phyloP scores from a whole-genome alignment of 1,284 basidiomycete genomes.

The Leccinum solheimii region DNA sequence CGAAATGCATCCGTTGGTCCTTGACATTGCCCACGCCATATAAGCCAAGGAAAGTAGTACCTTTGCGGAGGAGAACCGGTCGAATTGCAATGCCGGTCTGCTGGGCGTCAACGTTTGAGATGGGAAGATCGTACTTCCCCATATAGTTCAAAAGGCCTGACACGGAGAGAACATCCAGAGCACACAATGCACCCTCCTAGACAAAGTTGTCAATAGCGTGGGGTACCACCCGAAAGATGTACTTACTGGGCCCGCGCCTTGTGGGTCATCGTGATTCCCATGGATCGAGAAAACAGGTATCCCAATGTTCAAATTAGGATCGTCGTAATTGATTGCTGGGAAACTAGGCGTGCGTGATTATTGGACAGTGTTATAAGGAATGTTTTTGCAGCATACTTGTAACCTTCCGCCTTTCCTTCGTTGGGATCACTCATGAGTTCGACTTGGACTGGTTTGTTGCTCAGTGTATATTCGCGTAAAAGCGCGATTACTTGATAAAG shows the following conservation, averaged over 20 bases:
- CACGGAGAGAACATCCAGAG: constrained; percentile 92
- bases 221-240: not conserved
- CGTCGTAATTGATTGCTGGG: constrained; percentile 97
- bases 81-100: constrained; percentile 82
- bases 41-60: constrained; percentile 80
- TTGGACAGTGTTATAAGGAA: not conserved
- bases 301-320: constrained; percentile 91
- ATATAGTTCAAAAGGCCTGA: constrained; percentile 97
- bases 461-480: constrained; percentile 88
- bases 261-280: constrained; percentile 99
- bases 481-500: constrained; percentile 88
- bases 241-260: constrained; percentile 87
- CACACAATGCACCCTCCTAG: constrained; percentile 94
- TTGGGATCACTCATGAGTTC: constrained; percentile 92
- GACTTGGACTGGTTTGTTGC: constrained; percentile 84
- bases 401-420: constrained; percentile 83
- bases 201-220: constrained; percentile 1
- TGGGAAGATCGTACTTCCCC: constrained; percentile 81
- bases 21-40: constrained; percentile 98
- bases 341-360: constrained; percentile 61
- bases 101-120: constrained; percentile 64
- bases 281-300: constrained; percentile 99
- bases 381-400: constrained; percentile 60
- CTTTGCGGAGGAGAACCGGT: constrained; percentile 90
- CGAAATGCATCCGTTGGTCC: constrained; percentile 94